phyloP scores from a whole-genome alignment of 345 rosid species.

The Heritiera fomes region DNA sequence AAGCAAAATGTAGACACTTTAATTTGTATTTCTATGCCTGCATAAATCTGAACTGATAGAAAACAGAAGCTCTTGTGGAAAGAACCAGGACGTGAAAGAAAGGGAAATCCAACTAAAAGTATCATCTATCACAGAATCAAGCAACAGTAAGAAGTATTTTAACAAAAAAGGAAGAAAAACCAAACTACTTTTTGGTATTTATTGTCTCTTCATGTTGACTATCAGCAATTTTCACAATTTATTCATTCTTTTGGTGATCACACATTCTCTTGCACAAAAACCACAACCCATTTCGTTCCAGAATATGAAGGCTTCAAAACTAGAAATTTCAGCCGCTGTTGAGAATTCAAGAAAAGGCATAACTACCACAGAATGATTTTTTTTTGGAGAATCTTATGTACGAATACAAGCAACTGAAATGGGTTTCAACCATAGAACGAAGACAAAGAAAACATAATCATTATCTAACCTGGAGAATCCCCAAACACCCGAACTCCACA shows the following conservation, averaged over 20 bases:
- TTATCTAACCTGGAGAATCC: too few relatives aligned
- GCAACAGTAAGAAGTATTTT: not conserved
- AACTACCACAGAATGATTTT: too few relatives aligned
- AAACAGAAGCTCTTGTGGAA: not conserved
- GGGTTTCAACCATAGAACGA: too few relatives aligned
- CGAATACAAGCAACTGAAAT: too few relatives aligned
- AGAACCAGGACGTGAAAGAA: not conserved
- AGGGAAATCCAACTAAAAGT: not conserved
- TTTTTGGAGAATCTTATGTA: too few relatives aligned
- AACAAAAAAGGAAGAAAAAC: not conserved
- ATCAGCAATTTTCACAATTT: not conserved
- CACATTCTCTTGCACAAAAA: not conserved
- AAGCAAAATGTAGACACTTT: too few relatives aligned
- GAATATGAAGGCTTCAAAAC: too few relatives aligned
- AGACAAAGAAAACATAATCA: too few relatives aligned
- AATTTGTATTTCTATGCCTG: not conserved
- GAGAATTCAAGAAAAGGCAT: too few relatives aligned
- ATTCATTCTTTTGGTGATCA: constrained; percentile 1
- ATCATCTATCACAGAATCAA: not conserved
- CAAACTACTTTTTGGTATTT: not conserved
- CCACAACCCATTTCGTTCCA: too few relatives aligned
- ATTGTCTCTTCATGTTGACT: constrained; percentile 5
- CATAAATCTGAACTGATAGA: not conserved
- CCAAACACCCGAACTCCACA: too few relatives aligned
- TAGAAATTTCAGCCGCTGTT: too few relatives aligned